Percentiles rank a stretch among this genome's conserved stretches.
Evolutionary conservation across 73 alveolate genomes (phyloP).

Genomic region (Blepharisma stoltei): DNA sequence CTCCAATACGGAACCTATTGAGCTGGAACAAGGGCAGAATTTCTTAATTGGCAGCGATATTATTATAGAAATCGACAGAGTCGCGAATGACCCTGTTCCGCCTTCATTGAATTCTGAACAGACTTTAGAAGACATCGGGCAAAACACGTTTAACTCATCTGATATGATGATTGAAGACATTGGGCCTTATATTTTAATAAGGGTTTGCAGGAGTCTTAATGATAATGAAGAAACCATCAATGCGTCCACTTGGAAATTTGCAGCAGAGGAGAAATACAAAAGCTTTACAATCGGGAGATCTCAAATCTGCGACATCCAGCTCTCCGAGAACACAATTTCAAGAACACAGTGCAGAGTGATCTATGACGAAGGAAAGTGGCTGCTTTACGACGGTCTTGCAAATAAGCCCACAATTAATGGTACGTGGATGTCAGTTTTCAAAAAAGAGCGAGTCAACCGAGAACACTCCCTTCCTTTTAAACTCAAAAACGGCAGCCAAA

Average conservation of each 20-base stretch:
- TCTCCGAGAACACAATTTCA: constrained; percentile 22
- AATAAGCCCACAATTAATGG: constrained; percentile 11
- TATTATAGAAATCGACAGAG: neutral
- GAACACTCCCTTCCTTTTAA: constrained; percentile 28
- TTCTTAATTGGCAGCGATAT: constrained; percentile 21
- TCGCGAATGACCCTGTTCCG: neutral
- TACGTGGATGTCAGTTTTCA: constrained; percentile 20
- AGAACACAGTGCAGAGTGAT: constrained; percentile 19
- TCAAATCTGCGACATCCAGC: constrained; percentile 12
- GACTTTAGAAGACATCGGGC: neutral
- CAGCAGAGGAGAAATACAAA: neutral
- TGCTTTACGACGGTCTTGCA: constrained; percentile 19
- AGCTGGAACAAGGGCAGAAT: neutral
- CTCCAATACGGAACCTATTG: neutral
- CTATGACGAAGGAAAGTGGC: neutral
- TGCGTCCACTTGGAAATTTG: constrained; percentile 6
- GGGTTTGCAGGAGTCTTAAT: neutral
- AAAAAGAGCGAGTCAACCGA: neutral
- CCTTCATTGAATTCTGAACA: too few relatives aligned
- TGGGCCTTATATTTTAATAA: neutral
- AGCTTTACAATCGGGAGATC: constrained; percentile 19
- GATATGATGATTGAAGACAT: neutral
- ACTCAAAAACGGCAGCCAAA: neutral
- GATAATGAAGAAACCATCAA: neutral
- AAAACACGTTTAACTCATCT: neutral